Evolutionary conservation across 768 basidiomycete species (phyloP).

Genomic region (Phaffia tasmanica): DNA sequence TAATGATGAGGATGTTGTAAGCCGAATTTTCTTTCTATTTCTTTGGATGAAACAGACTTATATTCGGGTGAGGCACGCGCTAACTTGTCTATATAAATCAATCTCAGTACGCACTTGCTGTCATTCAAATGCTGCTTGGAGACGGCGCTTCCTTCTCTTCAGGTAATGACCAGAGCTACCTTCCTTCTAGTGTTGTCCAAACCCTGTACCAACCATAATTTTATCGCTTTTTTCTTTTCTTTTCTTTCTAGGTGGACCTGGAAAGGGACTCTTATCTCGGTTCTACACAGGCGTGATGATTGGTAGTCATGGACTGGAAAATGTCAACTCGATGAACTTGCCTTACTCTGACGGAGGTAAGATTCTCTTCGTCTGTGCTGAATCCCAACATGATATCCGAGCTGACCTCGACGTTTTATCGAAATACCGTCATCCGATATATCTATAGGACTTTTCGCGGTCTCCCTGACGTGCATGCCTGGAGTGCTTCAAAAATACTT

Average conservation of each 20-base stretch:
- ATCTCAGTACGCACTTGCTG: constrained; percentile 62
- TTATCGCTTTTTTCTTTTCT: background rate
- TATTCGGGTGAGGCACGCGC: background rate
- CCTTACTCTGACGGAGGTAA: constrained; percentile 21
- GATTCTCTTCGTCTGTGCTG: background rate
- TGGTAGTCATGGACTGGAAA: constrained; percentile 21
- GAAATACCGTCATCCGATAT: background rate
- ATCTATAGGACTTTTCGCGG: constrained; percentile 17
- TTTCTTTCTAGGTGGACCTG: constrained; percentile 16
- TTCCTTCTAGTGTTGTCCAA: constrained; percentile 22
- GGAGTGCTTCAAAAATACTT: constrained; percentile 19
- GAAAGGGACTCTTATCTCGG: constrained; percentile 23
- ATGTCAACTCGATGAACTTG: constrained; percentile 21
- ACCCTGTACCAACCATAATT: background rate
- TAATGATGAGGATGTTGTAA: constrained; percentile 58
- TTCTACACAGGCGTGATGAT: constrained; percentile 26
- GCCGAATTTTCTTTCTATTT: background rate
- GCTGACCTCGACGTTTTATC: background rate
- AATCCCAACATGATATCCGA: background rate
- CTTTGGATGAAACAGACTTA: background rate
- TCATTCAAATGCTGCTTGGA: constrained; percentile 86
- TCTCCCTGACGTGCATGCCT: constrained; percentile 23
- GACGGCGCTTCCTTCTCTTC: constrained; percentile 96
- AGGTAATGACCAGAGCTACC: constrained; percentile 39
- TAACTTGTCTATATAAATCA: background rate